These are phyloP conservation scores for Arabidopsis lyrata DNA, from an alignment of 441 rosid species.

Conservation along the genomic window DNA sequence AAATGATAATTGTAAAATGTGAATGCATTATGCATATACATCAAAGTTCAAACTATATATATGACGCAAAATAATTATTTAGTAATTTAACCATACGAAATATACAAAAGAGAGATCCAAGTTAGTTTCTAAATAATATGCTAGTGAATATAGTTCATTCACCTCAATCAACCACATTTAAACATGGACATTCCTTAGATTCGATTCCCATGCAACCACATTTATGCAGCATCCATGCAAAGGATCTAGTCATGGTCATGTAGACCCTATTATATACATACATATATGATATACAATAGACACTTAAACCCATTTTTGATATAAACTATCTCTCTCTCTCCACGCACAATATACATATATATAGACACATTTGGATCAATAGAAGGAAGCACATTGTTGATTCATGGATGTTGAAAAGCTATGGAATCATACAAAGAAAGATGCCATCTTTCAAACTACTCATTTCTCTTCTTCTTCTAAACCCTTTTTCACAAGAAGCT, in stretches of 20 bases:
- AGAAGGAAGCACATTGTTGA: not conserved
- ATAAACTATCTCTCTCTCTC: not conserved
- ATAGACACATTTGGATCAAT: not conserved
- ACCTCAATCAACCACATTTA: not conserved
- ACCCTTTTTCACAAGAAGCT: slow-evolving; percentile 30
- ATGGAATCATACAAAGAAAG: slow-evolving; percentile 13
- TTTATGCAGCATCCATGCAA: slow-evolving; percentile 4
- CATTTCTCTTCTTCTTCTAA: slow-evolving; percentile 22
- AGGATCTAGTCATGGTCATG: not conserved
- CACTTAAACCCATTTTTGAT: not conserved
- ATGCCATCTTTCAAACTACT: not conserved
- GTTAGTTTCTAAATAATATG: not conserved
- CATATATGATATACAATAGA: not conserved
- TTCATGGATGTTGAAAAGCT: slow-evolving; percentile 13
- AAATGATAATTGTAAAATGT: not conserved
- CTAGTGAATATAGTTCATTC: not conserved
- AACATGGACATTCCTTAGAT: not conserved
- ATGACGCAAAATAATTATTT: not conserved
- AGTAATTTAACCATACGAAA: not conserved
- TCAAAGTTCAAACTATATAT: not conserved
- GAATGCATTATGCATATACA: too few species aligned
- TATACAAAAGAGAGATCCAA: not conserved
- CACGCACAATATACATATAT: not conserved
- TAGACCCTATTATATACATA: slow-evolving; percentile 4
- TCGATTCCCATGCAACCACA: not conserved